Evolutionary conservation across 148 eudicot species (phyloP).

Genomic region (Spergularia marina): DNA sequence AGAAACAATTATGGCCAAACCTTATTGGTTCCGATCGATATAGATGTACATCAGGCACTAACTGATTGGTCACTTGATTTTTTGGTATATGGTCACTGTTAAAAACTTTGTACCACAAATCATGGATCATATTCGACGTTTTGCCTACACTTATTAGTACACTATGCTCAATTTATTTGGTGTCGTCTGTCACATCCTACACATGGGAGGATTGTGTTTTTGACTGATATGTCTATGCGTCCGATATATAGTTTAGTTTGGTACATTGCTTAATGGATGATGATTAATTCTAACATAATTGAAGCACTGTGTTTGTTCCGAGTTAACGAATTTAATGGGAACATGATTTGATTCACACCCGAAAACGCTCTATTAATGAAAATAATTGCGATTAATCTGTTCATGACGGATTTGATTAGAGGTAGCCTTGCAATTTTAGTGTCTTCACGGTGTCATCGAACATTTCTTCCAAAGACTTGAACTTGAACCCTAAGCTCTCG

Average conservation of each 20-base stretch:
- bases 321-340: no score
- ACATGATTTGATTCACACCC: no score
- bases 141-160: not conserved
- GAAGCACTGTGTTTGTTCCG: no score
- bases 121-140: not conserved
- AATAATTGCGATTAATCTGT: not conserved
- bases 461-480: constrained; percentile 83
- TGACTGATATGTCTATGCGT: no score
- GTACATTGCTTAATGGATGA: no score
- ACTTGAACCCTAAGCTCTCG: constrained; percentile 72
- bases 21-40: no score
- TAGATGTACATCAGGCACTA: not conserved
- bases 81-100: not conserved
- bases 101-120: not conserved
- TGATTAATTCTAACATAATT: no score
- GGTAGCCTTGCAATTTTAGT: constrained; percentile 62
- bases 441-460: constrained; percentile 74
- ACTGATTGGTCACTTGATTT: not conserved
- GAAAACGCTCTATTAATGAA: not conserved
- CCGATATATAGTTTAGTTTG: no score
- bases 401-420: constrained; percentile 20
- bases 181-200: no score
- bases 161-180: no score
- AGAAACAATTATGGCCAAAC: no score
- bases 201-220: no score